Evolutionary conservation across 2,329 filamentous ascomycete species (phyloP).

Genomic region (Paecilomyces formosus): DNA sequence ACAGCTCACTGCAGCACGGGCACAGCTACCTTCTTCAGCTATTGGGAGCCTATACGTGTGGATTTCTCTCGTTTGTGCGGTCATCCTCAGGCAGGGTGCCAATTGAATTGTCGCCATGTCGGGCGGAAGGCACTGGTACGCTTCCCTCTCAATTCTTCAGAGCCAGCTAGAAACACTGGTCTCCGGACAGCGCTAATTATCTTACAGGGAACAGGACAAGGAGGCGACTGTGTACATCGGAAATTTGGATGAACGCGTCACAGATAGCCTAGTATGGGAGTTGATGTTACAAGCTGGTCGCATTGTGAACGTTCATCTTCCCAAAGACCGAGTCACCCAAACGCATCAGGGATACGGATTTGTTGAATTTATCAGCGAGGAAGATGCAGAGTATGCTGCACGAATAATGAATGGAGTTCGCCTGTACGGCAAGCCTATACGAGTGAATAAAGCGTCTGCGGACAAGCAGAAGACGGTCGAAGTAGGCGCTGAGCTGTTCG

Average conservation of each 20-base stretch:
- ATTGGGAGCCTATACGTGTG: not conserved
- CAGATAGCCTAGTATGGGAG: constrained; percentile 87
- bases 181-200: constrained; percentile 15
- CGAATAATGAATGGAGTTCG: constrained; percentile 95
- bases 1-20: not conserved
- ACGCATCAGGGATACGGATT: constrained; percentile 97
- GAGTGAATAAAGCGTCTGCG: constrained; percentile 88
- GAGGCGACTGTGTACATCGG: constrained; percentile 97
- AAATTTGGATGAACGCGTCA: constrained; percentile 94
- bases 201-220: constrained; percentile 86
- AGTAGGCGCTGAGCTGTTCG: constrained; percentile 92
- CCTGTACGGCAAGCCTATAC: constrained; percentile 86
- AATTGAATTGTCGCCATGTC: constrained; percentile 44
- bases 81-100: not conserved
- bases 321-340: constrained; percentile 95
- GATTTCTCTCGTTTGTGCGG: not conserved
- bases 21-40: not conserved
- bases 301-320: constrained; percentile 95
- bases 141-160: not conserved
- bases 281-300: constrained; percentile 96
- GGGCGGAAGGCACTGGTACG: constrained; percentile 69
- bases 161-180: not conserved
- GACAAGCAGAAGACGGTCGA: constrained; percentile 92
- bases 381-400: constrained; percentile 93
- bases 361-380: constrained; percentile 93